Evolutionary conservation across 257 asterid species (phyloP).

Genomic region (Dorcoceras hygrometricum): DNA sequence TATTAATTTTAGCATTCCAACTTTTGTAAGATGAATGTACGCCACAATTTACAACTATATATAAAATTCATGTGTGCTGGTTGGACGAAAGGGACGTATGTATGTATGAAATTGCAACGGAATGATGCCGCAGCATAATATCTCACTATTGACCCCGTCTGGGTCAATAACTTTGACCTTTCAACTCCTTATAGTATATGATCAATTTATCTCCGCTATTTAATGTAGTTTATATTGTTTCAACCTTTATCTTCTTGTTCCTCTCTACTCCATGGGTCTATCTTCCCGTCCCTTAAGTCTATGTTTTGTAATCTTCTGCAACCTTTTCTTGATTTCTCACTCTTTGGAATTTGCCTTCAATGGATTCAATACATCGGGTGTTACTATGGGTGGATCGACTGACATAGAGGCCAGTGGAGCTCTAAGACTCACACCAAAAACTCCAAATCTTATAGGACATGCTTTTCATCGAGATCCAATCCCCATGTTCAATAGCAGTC

Average conservation of each 20-base stretch:
- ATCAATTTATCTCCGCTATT: not conserved
- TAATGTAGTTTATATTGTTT: no score
- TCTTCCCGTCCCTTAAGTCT: slow-evolving; percentile 10
- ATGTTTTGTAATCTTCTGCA: slow-evolving; percentile 14
- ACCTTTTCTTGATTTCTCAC: slow-evolving; percentile 21
- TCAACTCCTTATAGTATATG: not conserved
- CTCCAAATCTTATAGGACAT: slow-evolving; percentile 39
- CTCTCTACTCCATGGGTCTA: slow-evolving; percentile 25
- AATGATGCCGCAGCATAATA: not conserved
- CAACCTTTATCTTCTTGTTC: not conserved
- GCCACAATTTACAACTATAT: no score
- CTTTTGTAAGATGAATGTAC: no score
- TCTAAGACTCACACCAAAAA: slow-evolving; percentile 48
- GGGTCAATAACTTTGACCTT: not conserved
- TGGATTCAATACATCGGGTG: slow-evolving; percentile 47
- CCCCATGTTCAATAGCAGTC: slow-evolving; percentile 27
- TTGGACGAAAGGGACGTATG: no score
- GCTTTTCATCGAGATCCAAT: slow-evolving; percentile 46
- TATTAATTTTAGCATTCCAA: no score
- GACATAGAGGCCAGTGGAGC: slow-evolving; percentile 38
- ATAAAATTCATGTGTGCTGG: no score
- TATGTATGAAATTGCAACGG: no score
- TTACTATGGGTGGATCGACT: slow-evolving; percentile 29
- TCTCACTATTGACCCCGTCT: not conserved
- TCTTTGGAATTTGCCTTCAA: slow-evolving; percentile 40